Evolutionary conservation across 495 filamentous ascomycete species (phyloP).

Genomic region (Parathielavia hyrcaniae): DNA sequence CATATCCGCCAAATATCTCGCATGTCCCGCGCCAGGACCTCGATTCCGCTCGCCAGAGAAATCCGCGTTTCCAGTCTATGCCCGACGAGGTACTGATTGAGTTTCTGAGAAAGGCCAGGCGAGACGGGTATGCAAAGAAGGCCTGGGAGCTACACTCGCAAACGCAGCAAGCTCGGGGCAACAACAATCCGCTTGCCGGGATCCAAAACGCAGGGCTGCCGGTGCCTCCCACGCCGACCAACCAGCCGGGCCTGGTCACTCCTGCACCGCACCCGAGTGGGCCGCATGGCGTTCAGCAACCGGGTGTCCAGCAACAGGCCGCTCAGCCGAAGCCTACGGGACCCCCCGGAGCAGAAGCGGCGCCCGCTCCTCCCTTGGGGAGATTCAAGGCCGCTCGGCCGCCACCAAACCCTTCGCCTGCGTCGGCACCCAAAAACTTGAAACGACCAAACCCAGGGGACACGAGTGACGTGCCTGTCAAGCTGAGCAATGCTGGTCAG

Average conservation of each 20-base stretch:
- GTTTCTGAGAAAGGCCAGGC: not conserved
- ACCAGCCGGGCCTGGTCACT: not conserved
- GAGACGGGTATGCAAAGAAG: not conserved
- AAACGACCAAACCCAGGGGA: conserved; percentile 63
- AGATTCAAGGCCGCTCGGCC: not conserved
- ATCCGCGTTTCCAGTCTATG: not conserved
- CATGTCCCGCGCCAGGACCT: conserved; percentile 10
- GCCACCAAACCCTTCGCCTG: conserved; percentile 23
- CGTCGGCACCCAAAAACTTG: conserved; percentile 27
- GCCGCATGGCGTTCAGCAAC: not conserved
- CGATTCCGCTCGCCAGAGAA: not conserved
- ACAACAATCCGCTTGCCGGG: not conserved
- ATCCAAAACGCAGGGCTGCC: not conserved
- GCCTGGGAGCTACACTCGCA: conserved; percentile 5
- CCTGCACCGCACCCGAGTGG: not conserved
- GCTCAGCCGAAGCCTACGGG: conserved; percentile 4
- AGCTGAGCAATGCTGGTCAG: conserved; percentile 36
- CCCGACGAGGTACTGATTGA: conserved; percentile 6
- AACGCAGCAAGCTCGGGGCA: not conserved
- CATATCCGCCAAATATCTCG: not conserved
- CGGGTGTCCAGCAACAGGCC: conserved; percentile 1
- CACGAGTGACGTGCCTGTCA: conserved; percentile 49
- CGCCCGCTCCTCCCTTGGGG: not conserved
- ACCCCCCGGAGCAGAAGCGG: not conserved
- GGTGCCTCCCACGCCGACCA: conserved; percentile 5